Evolutionary conservation across 768 basidiomycete species (phyloP).

Genomic region (Russula sp.): DNA sequence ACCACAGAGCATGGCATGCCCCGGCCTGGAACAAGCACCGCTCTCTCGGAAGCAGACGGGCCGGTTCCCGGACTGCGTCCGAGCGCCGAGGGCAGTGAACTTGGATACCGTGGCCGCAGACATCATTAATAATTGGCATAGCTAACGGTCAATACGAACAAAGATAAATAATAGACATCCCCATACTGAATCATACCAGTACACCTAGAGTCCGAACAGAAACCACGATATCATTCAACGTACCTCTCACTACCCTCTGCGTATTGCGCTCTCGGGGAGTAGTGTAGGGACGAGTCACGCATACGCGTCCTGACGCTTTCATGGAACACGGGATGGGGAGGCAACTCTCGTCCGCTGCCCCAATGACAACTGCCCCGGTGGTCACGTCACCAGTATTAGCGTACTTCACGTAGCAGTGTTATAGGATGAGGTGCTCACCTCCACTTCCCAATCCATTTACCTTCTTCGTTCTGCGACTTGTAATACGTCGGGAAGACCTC

Average conservation of each 20-base stretch:
- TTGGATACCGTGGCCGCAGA: too few species aligned
- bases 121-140: too few species aligned
- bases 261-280: conserved; percentile 51
- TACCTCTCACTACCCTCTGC: neutral
- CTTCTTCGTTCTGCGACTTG: conserved; percentile 50
- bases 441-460: conserved; percentile 49
- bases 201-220: too few species aligned
- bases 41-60: too few species aligned
- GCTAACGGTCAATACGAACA: too few species aligned
- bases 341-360: conserved; percentile 53
- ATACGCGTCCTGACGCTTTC: conserved; percentile 56
- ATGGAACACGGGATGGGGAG: conserved; percentile 52
- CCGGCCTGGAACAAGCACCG: too few species aligned
- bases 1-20: too few species aligned
- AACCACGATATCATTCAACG: neutral
- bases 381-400: neutral
- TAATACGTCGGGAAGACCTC: conserved; percentile 56
- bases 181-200: too few species aligned
- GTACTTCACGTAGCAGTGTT: neutral
- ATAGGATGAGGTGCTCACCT: conserved; percentile 38
- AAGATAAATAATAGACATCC: too few species aligned
- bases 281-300: conserved; percentile 40
- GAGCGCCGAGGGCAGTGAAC: too few species aligned
- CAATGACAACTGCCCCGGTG: conserved; percentile 39
- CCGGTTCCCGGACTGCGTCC: too few species aligned